Percentiles rank a stretch among this genome's conserved stretches.
These are phyloP conservation scores for Thamnidium elegans DNA, from an alignment of 192 early-diverging fungal genomes.

Conservation along the genomic window DNA sequence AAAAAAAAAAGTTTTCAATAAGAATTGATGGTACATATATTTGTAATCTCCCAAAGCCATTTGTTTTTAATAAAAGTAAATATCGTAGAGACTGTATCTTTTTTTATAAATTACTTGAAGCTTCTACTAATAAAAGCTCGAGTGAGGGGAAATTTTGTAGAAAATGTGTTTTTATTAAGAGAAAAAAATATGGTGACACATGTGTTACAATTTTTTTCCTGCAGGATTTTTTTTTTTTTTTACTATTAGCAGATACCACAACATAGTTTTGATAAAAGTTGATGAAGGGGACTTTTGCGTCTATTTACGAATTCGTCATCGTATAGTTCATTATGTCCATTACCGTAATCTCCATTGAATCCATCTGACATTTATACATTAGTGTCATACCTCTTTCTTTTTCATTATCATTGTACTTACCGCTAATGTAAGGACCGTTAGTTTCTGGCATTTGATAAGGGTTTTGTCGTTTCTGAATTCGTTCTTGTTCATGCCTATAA, in stretches of 20 bases:
- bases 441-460: neutral
- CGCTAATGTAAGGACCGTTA: no score
- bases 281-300: neutral
- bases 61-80: no score
- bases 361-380: neutral
- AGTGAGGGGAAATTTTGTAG: no score
- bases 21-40: no score
- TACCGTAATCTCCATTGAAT: neutral
- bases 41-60: no score
- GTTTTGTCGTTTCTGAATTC: neutral
- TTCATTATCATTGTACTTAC: neutral
- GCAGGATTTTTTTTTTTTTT: no score
- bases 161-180: no score
- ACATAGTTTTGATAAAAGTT: conserved; percentile 5
- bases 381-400: neutral
- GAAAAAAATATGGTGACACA: neutral
- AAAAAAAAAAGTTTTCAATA: no score
- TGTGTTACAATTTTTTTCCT: neutral
- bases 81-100: no score
- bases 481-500: neutral
- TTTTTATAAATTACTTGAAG: no score
- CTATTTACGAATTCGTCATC: neutral
- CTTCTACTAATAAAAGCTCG: no score
- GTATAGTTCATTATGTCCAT: neutral
- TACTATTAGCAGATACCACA: neutral